Base-by-base conservation (phyloP, 805 yeast species). In the Wickerhamiella slavikovae region DNA sequence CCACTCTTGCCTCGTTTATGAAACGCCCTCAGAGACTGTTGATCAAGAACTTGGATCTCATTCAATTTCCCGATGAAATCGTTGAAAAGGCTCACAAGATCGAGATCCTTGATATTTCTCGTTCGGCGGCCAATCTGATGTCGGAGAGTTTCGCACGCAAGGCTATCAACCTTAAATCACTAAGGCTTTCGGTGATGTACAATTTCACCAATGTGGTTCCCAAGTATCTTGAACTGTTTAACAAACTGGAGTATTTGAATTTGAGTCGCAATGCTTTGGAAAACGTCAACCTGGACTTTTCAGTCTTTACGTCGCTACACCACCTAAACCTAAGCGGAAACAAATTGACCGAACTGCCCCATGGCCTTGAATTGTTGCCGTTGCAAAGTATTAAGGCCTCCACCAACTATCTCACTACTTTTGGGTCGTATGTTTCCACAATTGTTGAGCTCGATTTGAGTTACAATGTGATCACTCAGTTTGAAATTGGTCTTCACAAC, bases 281-380 rank as follows among this genome's bases (percentile, higher is more conserved):
- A 14, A 32, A 36, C 10, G 29, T 54, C 12, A 91, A 5, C 46
- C 59, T 10, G 58, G 68, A 33, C 57, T 78, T 36, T 55, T 69
- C 19, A 52, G 59, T 44, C 49, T 75, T 47, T 45, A 55, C 28
- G 2, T 51, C 56, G 26, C 55, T 75, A 36, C 62, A 64, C 33
- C 49, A 62, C 4, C 53, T 89, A 38, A 79, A 89, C 45, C 52
- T 89, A 27, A 68, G 93, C 2, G 82, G 93, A 3, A 89, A 91
- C 47, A 58, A 64, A 24, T 55, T 76, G 38, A 57, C 55, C 15
- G 45, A 37, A 7, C 62, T 71, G 29, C 82, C 82, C 0, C 59
- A 31, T 6, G 12, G 31, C 8, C 13, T 43, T 14, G 20, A 17
- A 4, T 23, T 24, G 7, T 18, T 30, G 14, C 34, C 34, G 7